phyloP scores from a whole-genome alignment of 2,329 filamentous ascomycete genomes.

The Venturia oleaginea region DNA sequence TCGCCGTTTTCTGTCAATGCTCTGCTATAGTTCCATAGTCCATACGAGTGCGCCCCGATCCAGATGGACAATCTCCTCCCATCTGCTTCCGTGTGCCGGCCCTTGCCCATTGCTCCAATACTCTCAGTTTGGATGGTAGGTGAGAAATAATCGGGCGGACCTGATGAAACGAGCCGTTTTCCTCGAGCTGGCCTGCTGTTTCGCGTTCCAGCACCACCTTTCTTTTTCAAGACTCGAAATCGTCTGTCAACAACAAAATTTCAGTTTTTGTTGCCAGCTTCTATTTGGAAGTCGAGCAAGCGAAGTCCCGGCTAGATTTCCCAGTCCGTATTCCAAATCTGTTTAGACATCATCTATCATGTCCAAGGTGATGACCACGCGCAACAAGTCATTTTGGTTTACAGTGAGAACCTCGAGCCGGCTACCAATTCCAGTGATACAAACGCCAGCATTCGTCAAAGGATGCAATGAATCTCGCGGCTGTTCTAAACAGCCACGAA shows the following conservation, averaged over 20 bases:
- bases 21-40: background rate
- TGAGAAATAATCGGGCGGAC: background rate
- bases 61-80: background rate
- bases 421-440: background rate
- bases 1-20: background rate
- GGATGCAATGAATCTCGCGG: background rate
- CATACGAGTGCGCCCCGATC: background rate
- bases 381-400: background rate
- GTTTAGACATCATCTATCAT: background rate
- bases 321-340: background rate
- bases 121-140: too few relatives aligned
- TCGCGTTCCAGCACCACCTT: background rate
- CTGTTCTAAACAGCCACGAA: background rate
- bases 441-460: background rate
- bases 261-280: background rate
- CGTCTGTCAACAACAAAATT: background rate
- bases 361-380: background rate
- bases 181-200: background rate
- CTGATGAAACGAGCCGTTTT: background rate
- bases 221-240: background rate
- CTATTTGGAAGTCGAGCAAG: background rate
- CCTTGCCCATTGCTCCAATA: too few relatives aligned
- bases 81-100: background rate
- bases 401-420: background rate
- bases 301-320: background rate